Evolutionary conservation across 2,329 filamentous ascomycete species (phyloP), one percentile per base, ranked within the genome.

Genomic region (Sclerotiophoma versabilis): DNA sequence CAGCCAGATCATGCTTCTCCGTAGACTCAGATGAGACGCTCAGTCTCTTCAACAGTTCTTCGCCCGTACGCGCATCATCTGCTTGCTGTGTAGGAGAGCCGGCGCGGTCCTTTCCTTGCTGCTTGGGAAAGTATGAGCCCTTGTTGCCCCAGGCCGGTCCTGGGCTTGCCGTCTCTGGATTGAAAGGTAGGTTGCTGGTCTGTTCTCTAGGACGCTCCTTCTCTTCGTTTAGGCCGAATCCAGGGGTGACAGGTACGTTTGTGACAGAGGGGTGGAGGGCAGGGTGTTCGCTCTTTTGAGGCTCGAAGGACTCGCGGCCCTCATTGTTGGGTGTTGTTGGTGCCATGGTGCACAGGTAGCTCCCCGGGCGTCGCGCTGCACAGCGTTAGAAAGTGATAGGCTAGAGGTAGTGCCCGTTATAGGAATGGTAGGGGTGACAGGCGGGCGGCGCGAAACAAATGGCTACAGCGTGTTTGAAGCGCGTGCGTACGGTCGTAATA

Each of bases 1-100:
- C 77, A n/a, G 77, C 74, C 29, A 76, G 69, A 37, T 80, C 75
- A 8, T 69, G 64, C 27, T 78, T 76, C 43, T 72, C 71, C 3
- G 71, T 66, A 7, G 60, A 59, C 47, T 62, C 75, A 69, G 49
- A 58, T 1, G 75, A 66, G 20, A 83, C 69, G 62, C 82, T 84
- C 58, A 85, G 64, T n/a, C 81, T 80, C 45, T 80, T 78, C 37
- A 85, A 70, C 30, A 85, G 67, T 29, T 85, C 82, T 49, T 79
- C 77, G 12, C 77, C 78, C 3, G 78, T 77, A 36, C 72, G 75
- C 30, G 77, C 78, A 52, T 78, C 79, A 39, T 75, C 77, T 12
- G 75, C 77, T 20, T 74, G 74, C 45, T 81, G 74, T 4, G 75
- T 69, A 3, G 77, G 75, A 20, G 75, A 78, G 59, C 53, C 51